Base-by-base conservation (phyloP, 106 monocot species). In the Acorus gramineus region DNA sequence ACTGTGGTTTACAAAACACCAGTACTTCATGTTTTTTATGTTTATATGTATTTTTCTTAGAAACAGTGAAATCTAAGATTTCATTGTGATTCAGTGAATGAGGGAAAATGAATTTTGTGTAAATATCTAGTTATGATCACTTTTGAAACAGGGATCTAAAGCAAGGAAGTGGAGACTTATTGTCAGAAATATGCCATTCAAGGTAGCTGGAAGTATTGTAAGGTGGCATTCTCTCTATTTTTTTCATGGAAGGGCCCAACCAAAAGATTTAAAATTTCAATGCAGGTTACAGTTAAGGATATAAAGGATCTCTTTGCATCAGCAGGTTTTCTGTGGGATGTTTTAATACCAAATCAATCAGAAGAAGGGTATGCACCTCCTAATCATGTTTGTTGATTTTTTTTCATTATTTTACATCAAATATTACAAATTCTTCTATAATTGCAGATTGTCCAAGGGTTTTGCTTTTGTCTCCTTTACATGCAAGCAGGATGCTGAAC, bases 401-500 rank as follows among this genome's bases (percentile, higher is more conserved):
- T 72, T 56, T 42, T 4, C 62, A 44, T 47, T 74, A 46, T 45
- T 62, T 28, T 10, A 62, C 53, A 52, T 11, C 42, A 53, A 60
- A 46, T 7, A 45, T 11, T 2, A 4, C 49, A 7, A 28, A 10
- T 57, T 72, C 12, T 44, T 7, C 53, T 56, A 46, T 65, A 62
- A 48, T 72, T 77, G 50, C 81, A 98, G 98, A 68, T 55, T 66
- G 5, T 96, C 87, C 52, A 98, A 98, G 74, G 98, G 98, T 14
- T 98, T 92, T 84, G 98, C 88, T 59, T 98, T 98, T 70, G 79
- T 92, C 51, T 98, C 98, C 8, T 98, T 98, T 66, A 92, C 85
- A 12, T 78, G 85, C 75, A 92, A 92, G 68, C 73, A 77, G 45
- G 87, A 98, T 80, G 92, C 98, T 47, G 92, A 88, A 69, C 92